Conservation (phyloP, 2,329 filamentous ascomycete species). For the Gliomastix tumulicola region DNA sequence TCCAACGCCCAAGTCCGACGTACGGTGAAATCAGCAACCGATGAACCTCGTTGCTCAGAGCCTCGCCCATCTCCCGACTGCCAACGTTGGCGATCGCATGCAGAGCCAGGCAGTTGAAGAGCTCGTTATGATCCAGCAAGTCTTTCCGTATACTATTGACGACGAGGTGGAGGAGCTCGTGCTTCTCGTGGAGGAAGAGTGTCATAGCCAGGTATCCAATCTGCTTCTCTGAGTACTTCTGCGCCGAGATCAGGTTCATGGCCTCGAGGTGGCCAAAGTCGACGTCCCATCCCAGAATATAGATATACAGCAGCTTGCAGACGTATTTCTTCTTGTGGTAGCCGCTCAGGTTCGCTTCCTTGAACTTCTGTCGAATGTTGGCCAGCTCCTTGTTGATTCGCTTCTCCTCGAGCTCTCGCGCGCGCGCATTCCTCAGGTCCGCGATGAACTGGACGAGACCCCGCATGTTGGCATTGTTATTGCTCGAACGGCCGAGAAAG, state of each 20-base stretch:
- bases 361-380: conserved; percentile 98
- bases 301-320: conserved; percentile 99
- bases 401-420: conserved; percentile 95
- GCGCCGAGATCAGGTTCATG: conserved; percentile 93
- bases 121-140: conserved; percentile 86
- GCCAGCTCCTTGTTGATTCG: conserved; percentile 98
- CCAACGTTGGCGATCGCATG: conserved; percentile 98
- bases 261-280: conserved; percentile 98
- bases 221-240: conserved; percentile 98
- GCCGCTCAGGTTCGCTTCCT: conserved; percentile 85
- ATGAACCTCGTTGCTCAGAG: conserved; percentile 85
- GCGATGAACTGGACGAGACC: conserved; percentile 98
- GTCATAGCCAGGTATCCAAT: conserved; percentile 98
- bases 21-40: conserved; percentile 90
- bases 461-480: conserved; percentile 61
- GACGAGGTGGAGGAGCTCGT: conserved; percentile 91
- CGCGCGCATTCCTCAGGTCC: conserved; percentile 88
- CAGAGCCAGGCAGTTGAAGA: conserved; percentile 93
- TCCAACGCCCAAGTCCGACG: conserved; percentile 24
- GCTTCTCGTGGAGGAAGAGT: conserved; percentile 92
- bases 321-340: conserved; percentile 99
- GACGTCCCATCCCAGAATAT: conserved; percentile 98
- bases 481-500: conserved; percentile 60
- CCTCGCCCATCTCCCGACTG: conserved; percentile 94
- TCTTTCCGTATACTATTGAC: conserved; percentile 99